Evolutionary conservation across 495 filamentous ascomycete genomes (phyloP).

Genomic region (Talaromyces trachyspermus): DNA sequence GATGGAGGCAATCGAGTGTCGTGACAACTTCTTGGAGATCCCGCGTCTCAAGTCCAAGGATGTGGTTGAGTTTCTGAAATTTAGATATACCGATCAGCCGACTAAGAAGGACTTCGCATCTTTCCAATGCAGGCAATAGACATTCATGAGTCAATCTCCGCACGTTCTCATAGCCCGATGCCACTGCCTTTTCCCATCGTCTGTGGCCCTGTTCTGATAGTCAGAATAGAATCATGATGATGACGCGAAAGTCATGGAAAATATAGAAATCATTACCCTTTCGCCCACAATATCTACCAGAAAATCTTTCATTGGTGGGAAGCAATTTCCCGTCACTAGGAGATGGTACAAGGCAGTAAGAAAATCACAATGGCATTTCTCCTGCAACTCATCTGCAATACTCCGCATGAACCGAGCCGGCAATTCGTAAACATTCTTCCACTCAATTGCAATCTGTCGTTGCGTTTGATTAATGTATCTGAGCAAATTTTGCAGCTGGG

Average conservation of each 20-base stretch:
- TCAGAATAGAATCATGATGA: conserved; percentile 13
- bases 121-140: conserved; percentile 78
- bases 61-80: conserved; percentile 62
- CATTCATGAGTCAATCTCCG: conserved; percentile 75
- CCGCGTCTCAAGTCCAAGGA: conserved; percentile 55
- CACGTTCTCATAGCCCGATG: conserved; percentile 67
- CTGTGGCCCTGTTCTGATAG: conserved; percentile 67
- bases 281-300: conserved; percentile 80
- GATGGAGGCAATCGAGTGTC: conserved; percentile 62
- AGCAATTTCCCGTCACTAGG: conserved; percentile 76
- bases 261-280: conserved; percentile 45
- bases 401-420: conserved; percentile 68
- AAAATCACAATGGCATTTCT: conserved; percentile 55
- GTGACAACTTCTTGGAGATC: conserved; percentile 56
- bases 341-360: conserved; percentile 77
- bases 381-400: conserved; percentile 56
- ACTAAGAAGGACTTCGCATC: conserved; percentile 73
- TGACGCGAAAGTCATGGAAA: background rate
- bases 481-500: conserved; percentile 76
- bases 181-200: conserved; percentile 86
- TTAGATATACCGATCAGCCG: conserved; percentile 79
- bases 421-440: conserved; percentile 74
- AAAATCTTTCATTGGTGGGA: conserved; percentile 73
- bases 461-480: conserved; percentile 75
- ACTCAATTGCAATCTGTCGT: conserved; percentile 65